Percentiles rank a stretch among this genome's conserved stretches.
Evolutionary conservation across 1,284 basidiomycete species (phyloP).

Genomic region (Apiotrichum laibachii): DNA sequence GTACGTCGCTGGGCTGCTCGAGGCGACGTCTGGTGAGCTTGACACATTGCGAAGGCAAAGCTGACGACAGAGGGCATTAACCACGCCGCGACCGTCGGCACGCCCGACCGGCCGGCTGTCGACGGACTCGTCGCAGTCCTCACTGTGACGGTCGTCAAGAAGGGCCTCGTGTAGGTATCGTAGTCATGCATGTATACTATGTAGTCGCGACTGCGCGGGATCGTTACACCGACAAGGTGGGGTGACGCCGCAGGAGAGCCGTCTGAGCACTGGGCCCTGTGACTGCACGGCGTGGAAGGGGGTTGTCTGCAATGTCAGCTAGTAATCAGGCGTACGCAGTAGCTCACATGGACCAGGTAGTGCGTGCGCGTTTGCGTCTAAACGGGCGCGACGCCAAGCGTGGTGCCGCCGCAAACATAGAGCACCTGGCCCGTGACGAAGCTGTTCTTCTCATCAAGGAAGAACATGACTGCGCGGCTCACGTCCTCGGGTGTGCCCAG

Average conservation of each 20-base stretch:
- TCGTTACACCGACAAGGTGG: no score
- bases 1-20: slow-evolving; percentile 67
- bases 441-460: slow-evolving; percentile 57
- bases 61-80: slow-evolving; percentile 64
- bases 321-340: no score
- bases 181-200: no score
- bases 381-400: slow-evolving; percentile 15
- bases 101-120: slow-evolving; percentile 63
- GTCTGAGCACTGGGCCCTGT: no score
- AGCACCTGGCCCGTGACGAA: slow-evolving; percentile 19
- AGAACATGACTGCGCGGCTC: slow-evolving; percentile 74
- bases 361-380: no score
- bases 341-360: no score
- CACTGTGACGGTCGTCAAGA: slow-evolving; percentile 62
- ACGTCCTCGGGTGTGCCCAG: slow-evolving; percentile 88
- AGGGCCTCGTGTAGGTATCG: neutral
- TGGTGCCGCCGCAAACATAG: slow-evolving; percentile 19
- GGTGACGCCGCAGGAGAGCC: no score
- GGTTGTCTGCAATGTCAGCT: no score
- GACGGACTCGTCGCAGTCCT: slow-evolving; percentile 84
- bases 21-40: slow-evolving; percentile 59
- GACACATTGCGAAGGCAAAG: no score
- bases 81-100: slow-evolving; percentile 66
- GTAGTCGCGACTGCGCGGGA: no score
- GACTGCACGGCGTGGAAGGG: no score